Base-by-base conservation (phyloP, 140 eudicot genomes). In the Stevia rebaudiana region DNA sequence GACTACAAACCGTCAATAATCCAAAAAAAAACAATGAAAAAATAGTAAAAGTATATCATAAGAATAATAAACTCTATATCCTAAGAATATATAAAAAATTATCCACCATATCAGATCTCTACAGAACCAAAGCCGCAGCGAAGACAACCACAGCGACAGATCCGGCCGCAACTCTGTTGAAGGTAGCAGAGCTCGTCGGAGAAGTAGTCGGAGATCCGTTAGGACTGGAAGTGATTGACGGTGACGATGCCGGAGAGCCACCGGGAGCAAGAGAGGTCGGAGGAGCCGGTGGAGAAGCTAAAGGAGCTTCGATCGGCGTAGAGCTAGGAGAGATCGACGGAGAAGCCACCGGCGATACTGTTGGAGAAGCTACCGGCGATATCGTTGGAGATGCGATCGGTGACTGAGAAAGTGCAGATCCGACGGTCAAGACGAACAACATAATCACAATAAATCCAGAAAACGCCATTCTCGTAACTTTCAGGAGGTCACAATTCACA, bases 371-470 rank as follows among this genome's bases (percentile, higher is more conserved):
- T 2, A 69, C 47, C 28, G 79, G 81, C 3, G 59, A 52, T 7
- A 48, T 11, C 5, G 37, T 25, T 0, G 60, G 59, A 53, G 85
- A 59, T 2, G 68, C 74, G 16, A 50, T 63, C 1, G 86, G 90
- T 19, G 84, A 69, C 33, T 84, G 87, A 58, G 87, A 76, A 7
- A 81, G 22, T 8, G 79, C 84, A 19, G 84, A 72, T 76, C 80
- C 81, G 12, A 74, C 77, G 8, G 75, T 67, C 69, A 78, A 2
- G 28, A 80, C 82, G 46, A 78, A 71, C 37, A 85, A 57, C 15
- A 77, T 16, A 30, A 63, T 61, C 28, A 67, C 4, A 53, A 79
- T 11, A 5, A 61, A 21, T 11, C 53, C 55, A 0, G 87, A 76
- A 58, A 42, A 73, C 50, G 79, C 94, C 94, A 84, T 84, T 78